Conservation (phyloP, 2,329 filamentous ascomycete genomes). For the Diplocarpon rosae region DNA sequence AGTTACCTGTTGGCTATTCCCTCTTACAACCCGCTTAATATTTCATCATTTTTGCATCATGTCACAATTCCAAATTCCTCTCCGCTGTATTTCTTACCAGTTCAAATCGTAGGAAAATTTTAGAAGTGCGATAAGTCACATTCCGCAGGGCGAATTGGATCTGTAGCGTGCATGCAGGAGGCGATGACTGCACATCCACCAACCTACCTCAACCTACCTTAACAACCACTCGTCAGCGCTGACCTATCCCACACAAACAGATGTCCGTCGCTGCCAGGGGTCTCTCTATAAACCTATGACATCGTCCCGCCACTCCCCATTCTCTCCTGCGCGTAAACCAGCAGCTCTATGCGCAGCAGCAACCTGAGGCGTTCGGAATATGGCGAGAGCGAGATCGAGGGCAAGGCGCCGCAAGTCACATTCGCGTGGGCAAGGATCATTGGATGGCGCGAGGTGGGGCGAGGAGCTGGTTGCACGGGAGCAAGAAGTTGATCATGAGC, state of each 20-base stretch:
- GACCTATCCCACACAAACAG: constrained; percentile 17
- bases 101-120: too few relatives aligned
- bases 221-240: neutral
- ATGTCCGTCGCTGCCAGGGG: constrained; percentile 12
- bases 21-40: too few relatives aligned
- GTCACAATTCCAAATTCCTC: too few relatives aligned
- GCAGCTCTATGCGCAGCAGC: neutral
- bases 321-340: constrained; percentile 1
- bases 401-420: constrained; percentile 4
- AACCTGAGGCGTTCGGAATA: neutral
- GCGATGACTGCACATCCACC: too few relatives aligned
- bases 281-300: too few relatives aligned
- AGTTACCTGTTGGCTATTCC: too few relatives aligned
- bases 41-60: too few relatives aligned
- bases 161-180: too few relatives aligned
- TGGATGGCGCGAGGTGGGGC: constrained; percentile 16
- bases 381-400: neutral
- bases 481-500: constrained; percentile 9
- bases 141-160: too few relatives aligned
- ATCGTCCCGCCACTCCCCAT: constrained; percentile 1
- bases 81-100: too few relatives aligned
- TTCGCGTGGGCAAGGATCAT: constrained; percentile 17
- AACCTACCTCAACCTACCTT: too few relatives aligned
- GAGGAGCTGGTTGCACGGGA: constrained; percentile 16
- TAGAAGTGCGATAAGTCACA: too few relatives aligned